phyloP scores from a whole-genome alignment of 345 rosid species.

The Cardamine resedifolia region DNA sequence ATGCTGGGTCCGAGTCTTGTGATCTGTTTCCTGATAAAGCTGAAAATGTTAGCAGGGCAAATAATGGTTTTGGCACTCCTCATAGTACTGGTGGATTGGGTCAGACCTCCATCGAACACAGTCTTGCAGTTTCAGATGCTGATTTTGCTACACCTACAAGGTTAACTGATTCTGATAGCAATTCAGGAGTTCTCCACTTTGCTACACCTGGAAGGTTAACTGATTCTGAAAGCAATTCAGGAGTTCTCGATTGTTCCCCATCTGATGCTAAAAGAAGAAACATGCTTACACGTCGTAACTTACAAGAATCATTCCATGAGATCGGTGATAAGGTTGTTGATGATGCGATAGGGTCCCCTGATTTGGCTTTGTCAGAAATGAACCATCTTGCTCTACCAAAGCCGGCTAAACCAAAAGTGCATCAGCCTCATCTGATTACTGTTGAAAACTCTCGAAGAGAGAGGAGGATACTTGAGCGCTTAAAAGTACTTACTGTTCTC shows the following conservation, averaged over 20 bases:
- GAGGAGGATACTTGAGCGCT: constrained; percentile 72
- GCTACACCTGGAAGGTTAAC: constrained; percentile 42
- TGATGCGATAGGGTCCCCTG: constrained; percentile 41
- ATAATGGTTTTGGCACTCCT: constrained; percentile 38
- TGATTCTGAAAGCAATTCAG: constrained; percentile 44
- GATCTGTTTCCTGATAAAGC: constrained; percentile 46
- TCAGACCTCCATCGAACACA: constrained; percentile 39
- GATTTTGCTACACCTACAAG: constrained; percentile 43
- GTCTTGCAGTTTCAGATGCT: constrained; percentile 43
- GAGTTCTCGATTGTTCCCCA: constrained; percentile 39
- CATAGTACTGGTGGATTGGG: constrained; percentile 39
- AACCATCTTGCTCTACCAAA: constrained; percentile 34
- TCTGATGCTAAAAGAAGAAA: constrained; percentile 36
- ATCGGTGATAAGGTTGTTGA: constrained; percentile 37
- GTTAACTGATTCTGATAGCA: constrained; percentile 38
- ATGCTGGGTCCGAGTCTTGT: constrained; percentile 46
- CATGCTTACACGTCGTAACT: constrained; percentile 38
- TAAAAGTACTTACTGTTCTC: constrained; percentile 51
- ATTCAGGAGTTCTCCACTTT: constrained; percentile 40
- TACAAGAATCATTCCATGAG: constrained; percentile 42
- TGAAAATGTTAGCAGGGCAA: constrained; percentile 33
- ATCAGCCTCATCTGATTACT: constrained; percentile 49
- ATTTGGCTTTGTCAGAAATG: constrained; percentile 43
- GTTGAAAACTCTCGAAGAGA: constrained; percentile 72
- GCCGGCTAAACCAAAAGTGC: constrained; percentile 41